Percentiles rank a stretch among this genome's conserved stretches.
Conservation (phyloP, 2,329 filamentous ascomycete genomes). For the Cladophialophora immunda region DNA sequence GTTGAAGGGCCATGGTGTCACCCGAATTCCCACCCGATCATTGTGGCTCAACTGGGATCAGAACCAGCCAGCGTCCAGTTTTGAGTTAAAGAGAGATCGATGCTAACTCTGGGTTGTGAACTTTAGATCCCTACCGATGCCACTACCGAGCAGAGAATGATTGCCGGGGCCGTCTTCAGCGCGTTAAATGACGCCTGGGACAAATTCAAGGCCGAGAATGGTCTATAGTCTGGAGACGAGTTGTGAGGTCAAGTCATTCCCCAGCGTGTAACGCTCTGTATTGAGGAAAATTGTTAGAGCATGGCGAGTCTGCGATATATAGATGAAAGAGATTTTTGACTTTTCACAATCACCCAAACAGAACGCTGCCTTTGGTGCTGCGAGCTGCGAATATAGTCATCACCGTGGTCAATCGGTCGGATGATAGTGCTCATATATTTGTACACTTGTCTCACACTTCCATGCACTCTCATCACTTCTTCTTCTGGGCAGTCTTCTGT, state of each 20-base stretch:
- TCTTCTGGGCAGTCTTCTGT: conserved; percentile 31
- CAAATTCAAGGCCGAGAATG: conserved; percentile 72
- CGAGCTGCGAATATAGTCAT: neutral
- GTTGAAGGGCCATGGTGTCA: neutral
- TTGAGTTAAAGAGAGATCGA: neutral
- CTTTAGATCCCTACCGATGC: conserved; percentile 67
- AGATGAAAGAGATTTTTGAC: neutral
- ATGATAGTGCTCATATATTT: neutral
- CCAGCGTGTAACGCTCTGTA: neutral
- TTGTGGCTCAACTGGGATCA: neutral
- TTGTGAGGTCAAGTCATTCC: neutral
- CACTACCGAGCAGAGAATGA: conserved; percentile 74
- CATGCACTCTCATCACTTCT: conserved; percentile 10
- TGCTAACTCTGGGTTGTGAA: neutral
- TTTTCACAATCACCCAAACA: neutral
- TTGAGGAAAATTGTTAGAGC: neutral
- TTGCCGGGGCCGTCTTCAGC: conserved; percentile 71
- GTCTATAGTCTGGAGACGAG: conserved; percentile 51
- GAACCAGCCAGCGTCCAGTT: neutral
- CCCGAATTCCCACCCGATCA: neutral
- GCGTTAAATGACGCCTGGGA: conserved; percentile 74
- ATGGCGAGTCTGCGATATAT: neutral
- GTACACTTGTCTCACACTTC: neutral
- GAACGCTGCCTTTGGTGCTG: neutral
- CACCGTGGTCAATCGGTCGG: neutral